Evolutionary conservation across 2,329 filamentous ascomycete genomes (phyloP), one percentile per base, ranked within the genome.

Genomic region (Fusarium duplospermum): DNA sequence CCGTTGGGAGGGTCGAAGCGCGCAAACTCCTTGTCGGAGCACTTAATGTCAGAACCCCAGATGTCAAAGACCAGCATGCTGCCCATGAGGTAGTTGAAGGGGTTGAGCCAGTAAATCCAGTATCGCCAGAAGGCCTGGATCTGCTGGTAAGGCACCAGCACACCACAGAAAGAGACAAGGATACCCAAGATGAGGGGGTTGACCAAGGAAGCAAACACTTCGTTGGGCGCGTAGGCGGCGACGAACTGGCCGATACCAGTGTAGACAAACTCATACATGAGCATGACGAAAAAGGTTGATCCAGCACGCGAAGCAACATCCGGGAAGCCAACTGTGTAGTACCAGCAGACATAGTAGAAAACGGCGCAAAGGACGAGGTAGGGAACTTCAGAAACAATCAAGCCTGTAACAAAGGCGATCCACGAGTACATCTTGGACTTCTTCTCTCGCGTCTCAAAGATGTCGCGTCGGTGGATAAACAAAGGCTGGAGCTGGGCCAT

Each of bases 151-250:
- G 93, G 92, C 0, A 94, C 93, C 6, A 94, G 85, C 2, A 95
- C 92, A 71, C 93, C 93, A 75, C 92, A 94, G 84, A 95, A 95
- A 1, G 88, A 89, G 10, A 94, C 87, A 4, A 94, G 84, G 45
- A 90, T 80, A 77, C 87, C 85, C 64, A 91, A 82, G 13, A 91
- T 62, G 1, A 91, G 77, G 0, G 89, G 89, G 71, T 91, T 91
- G 69, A 87, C 85, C 6, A 91, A 83, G 0, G 88, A 83, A 0
- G 90, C 90, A 52, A 91, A 90, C 13, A 90, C 86, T 36, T 86
- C 89, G 70, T 90, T 91, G 0, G 90, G 90, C 0, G 89, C 87
- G 69, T 91, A 91, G 1, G 90, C 89, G 0, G 89, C 89, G n/a
- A 91, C 84, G 76, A 90, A 89, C 74, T 92, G 90, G 0, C 90